Evolutionary conservation across 139 green algal species (phyloP), one percentile per base, ranked within the genome.

Genomic region (Trebouxia sp.): DNA sequence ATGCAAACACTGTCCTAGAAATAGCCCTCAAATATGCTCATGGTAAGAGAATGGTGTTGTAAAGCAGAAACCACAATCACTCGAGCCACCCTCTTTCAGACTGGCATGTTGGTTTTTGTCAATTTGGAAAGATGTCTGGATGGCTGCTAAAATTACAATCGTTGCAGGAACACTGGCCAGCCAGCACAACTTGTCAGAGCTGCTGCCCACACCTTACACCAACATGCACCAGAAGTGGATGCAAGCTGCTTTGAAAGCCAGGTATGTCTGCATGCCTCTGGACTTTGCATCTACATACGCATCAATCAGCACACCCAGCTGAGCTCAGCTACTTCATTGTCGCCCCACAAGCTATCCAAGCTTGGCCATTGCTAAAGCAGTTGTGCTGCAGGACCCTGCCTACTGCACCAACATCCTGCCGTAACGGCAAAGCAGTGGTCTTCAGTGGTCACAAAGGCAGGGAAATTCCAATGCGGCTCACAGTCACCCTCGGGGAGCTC

Each of bases 221-320:
- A 41, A n/a, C 42, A 51, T 77, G 38, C 69, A 77, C 69, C 38
- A 55, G 28, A 77, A 77, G 4, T 77, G 69, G 69, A 24, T 77
- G 26, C 69, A 77, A 38, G 43, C 38, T 39, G 69, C 69, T 20
- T 26, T 56, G 26, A 77, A 35, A 38, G 6, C 38, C 69, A 77
- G 26, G 69, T 77, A 35, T 53, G 66, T 32, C 24, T 38, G 38
- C 66, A 32, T 48, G 4, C 26, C 26, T 3, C 50, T 58, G 50
- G 4, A 58, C 50, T 58, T 17, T 22, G n/a, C n/a, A n/a, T n/a
- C n/a, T n/a, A n/a, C n/a, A n/a, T n/a, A n/a, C n/a, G n/a, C n/a
- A n/a, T n/a, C n/a, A n/a, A n/a, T n/a, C n/a, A n/a, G n/a, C n/a
- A n/a, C n/a, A n/a, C n/a, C n/a, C n/a, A n/a, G n/a, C n/a, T n/a